Evolutionary conservation across 331 rosid genomes (phyloP).

Genomic region (Phaseolus coccineus): DNA sequence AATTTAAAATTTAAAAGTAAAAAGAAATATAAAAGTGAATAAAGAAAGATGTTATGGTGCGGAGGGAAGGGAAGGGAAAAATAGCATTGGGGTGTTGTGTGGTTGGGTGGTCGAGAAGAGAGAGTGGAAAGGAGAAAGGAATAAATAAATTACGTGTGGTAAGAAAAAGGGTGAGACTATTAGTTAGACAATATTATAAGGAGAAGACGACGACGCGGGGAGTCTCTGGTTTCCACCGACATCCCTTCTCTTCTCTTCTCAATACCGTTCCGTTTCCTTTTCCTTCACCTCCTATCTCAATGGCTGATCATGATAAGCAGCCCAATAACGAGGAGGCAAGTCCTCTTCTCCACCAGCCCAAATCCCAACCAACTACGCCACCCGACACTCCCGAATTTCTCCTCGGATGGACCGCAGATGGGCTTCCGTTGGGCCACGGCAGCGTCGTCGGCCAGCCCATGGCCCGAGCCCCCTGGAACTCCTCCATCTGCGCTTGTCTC

Average conservation of each 20-base stretch:
- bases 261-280: neutral
- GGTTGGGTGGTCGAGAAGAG: slow-evolving; percentile 2
- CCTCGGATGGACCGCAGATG: slow-evolving; percentile 80
- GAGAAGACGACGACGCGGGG: neutral
- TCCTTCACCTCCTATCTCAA: neutral
- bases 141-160: neutral
- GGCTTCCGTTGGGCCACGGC: slow-evolving; percentile 69
- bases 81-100: neutral
- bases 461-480: slow-evolving; percentile 74
- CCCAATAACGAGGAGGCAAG: slow-evolving; percentile 65
- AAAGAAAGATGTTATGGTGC: too few relatives aligned
- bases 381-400: slow-evolving; percentile 4
- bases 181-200: neutral
- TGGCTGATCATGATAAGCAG: slow-evolving; percentile 50
- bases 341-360: slow-evolving; percentile 69
- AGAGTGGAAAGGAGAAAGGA: neutral
- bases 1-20: too few relatives aligned
- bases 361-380: slow-evolving; percentile 8
- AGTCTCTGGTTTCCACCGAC: slow-evolving; percentile 32
- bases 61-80: neutral
- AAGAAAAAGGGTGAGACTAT: too few relatives aligned
- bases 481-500: slow-evolving; percentile 72
- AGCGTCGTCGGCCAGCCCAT: slow-evolving; percentile 92
- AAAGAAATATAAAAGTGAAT: too few relatives aligned
- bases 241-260: neutral